Evolutionary conservation across 1,284 basidiomycete genomes (phyloP).

Genomic region (Trichosporon sp.): DNA sequence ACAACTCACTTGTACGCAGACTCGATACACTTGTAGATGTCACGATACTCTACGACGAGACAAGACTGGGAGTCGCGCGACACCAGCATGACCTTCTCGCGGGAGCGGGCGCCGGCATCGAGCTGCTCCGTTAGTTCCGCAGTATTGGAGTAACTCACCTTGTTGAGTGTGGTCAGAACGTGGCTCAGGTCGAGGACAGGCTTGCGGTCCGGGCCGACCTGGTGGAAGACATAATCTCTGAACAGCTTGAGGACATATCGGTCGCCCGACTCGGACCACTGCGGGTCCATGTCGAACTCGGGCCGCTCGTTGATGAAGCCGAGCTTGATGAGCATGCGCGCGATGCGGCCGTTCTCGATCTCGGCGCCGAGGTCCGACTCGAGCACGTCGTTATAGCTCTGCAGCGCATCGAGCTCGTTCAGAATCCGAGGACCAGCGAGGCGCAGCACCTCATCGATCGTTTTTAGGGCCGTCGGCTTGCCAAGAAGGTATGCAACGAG

Average conservation of each 20-base stretch:
- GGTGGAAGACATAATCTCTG: conserved; percentile 97
- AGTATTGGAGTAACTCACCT: conserved; percentile 60
- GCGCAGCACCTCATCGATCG: conserved; percentile 75
- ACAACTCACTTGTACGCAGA: conserved; percentile 67
- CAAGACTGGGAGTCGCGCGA: conserved; percentile 84
- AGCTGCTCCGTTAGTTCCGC: conserved; percentile 25
- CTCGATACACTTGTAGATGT: conserved; percentile 83
- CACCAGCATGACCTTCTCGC: conserved; percentile 93
- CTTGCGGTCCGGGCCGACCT: conserved; percentile 85
- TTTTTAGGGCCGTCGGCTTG: conserved; percentile 68
- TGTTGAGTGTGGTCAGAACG: conserved; percentile 87
- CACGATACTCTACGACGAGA: conserved; percentile 91
- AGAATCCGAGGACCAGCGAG: conserved; percentile 74
- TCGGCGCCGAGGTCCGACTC: conserved; percentile 85
- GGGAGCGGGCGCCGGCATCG: conserved; percentile 61
- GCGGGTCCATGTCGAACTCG: conserved; percentile 92
- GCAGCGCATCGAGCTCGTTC: conserved; percentile 79
- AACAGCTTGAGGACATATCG: conserved; percentile 98
- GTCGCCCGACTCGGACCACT: conserved; percentile 98
- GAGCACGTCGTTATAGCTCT: conserved; percentile 77
- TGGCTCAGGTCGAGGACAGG: conserved; percentile 89
- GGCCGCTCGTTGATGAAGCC: conserved; percentile 98
- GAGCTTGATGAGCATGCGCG: conserved; percentile 88
- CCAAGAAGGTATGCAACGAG: conserved; percentile 76
- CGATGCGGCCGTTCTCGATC: conserved; percentile 94